Evolutionary conservation across 345 rosid species (phyloP), one percentile per base, ranked within the genome.

Genomic region (Dipteronia sinensis): DNA sequence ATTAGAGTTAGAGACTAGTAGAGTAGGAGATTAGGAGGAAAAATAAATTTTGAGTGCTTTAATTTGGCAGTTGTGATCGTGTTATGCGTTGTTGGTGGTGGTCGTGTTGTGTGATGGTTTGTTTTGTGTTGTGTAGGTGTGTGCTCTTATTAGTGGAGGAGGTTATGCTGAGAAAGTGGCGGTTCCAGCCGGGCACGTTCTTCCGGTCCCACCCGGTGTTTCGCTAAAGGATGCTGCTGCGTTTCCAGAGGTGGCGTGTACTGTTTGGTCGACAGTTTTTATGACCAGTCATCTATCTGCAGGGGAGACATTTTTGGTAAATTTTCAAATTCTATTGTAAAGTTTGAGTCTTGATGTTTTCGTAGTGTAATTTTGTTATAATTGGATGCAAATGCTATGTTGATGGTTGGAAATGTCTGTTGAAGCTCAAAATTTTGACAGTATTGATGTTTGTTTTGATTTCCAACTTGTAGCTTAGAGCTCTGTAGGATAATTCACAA

Each of bases 191-290:
- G 93, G 87, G 11, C 93, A 91, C 40, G 86, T 89, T 47, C 89
- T 91, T 79, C 90, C 90, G 9, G 74, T 88, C 11, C 93, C 91
- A 0, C 53, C 80, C 5, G 88, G 91, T 16, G 74, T 91, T 71
- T 85, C 93, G 0, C 85, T 89, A 19, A 81, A 80, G 77, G 95
- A 89, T 76, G 91, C 91, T 53, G 84, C 90, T 16, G 80, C 87
- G 78, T 83, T 89, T 56, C 91, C 93, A 0, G 93, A 91, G 83
- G 95, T 87, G 64, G 88, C 90, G 23, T 89, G 95, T 71, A 89
- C 92, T 72, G 95, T 91, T 86, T 89, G 95, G 93, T 91, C 95
- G 2, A 91, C 91, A 67, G 82, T 87, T 76, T 88, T 89, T 73
- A 89, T 91, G 93, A 87, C 59, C 73, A 88, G 91, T 78, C 82